phyloP scores from a whole-genome alignment of 2,329 filamentous ascomycete genomes.

The Fusarium humuli region DNA sequence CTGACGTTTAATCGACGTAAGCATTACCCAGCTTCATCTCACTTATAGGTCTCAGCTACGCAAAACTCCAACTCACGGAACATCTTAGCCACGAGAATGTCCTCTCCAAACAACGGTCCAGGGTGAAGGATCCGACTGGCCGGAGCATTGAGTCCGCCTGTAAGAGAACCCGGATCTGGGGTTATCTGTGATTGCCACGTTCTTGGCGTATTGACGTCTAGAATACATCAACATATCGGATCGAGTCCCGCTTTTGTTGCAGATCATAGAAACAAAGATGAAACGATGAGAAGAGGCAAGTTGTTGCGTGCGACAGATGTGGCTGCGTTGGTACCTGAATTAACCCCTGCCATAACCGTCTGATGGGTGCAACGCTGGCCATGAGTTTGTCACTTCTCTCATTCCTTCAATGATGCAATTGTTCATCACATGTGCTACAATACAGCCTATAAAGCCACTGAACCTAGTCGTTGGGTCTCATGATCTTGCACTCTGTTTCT shows the following conservation, averaged over 20 bases:
- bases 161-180: neutral
- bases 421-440: neutral
- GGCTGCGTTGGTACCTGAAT: constrained; percentile 12
- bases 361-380: neutral
- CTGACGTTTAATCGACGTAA: constrained; percentile 26
- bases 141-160: constrained; percentile 11
- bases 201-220: constrained; percentile 7
- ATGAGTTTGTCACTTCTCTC: constrained; percentile 1
- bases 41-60: neutral
- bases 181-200: neutral
- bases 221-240: constrained; percentile 2
- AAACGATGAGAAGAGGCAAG: neutral
- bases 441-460: neutral
- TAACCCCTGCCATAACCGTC: constrained; percentile 3
- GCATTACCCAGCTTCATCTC: constrained; percentile 1
- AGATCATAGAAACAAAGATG: neutral
- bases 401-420: constrained; percentile 17
- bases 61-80: neutral
- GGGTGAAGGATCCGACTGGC: neutral
- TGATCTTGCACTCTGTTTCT: neutral
- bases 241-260: neutral
- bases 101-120: neutral
- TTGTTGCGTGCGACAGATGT: neutral
- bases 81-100: constrained; percentile 1
- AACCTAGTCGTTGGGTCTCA: neutral